phyloP scores from a whole-genome alignment of 2,329 filamentous ascomycete genomes.

The Colletotrichum sp. region DNA sequence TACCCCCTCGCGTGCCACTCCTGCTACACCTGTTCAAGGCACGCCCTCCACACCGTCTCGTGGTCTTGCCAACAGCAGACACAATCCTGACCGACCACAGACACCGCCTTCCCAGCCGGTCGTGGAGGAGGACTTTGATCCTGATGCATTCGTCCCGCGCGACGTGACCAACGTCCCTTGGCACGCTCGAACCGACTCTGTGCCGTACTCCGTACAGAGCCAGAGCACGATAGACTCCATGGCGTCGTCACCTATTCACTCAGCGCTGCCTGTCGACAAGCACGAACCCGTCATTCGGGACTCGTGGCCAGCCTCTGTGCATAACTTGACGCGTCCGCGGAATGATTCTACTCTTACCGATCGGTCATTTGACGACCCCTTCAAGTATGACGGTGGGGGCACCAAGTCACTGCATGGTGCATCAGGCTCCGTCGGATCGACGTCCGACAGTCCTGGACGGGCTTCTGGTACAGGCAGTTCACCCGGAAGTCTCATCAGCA shows the following conservation, averaged over 20 bases:
- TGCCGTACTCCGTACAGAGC: constrained; percentile 38
- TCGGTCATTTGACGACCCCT: constrained; percentile 29
- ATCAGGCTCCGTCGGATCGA: background rate
- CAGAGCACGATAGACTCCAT: constrained; percentile 38
- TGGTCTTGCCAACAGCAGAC: constrained; percentile 32
- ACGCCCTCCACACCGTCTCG: constrained; percentile 4
- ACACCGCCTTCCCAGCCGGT: constrained; percentile 17
- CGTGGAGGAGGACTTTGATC: constrained; percentile 12
- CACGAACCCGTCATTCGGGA: constrained; percentile 37
- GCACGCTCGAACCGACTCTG: constrained; percentile 33
- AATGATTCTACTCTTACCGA: constrained; percentile 29
- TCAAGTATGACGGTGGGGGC: constrained; percentile 22
- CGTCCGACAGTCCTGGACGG: background rate
- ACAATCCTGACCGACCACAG: constrained; percentile 26
- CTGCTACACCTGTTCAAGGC: constrained; percentile 19
- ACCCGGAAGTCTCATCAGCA: constrained; percentile 39
- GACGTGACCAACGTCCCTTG: constrained; percentile 38
- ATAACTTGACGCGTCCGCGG: constrained; percentile 20
- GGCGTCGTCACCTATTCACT: constrained; percentile 34
- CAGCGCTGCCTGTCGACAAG: constrained; percentile 26
- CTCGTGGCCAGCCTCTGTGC: constrained; percentile 30
- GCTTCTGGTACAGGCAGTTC: constrained; percentile 16
- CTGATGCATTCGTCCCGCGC: constrained; percentile 26
- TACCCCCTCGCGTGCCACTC: background rate
- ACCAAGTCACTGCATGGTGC: constrained; percentile 4